These are phyloP conservation scores for Pilatotrama ljubarskyi DNA, from an alignment of 768 basidiomycete genomes.

Conservation along the genomic window DNA sequence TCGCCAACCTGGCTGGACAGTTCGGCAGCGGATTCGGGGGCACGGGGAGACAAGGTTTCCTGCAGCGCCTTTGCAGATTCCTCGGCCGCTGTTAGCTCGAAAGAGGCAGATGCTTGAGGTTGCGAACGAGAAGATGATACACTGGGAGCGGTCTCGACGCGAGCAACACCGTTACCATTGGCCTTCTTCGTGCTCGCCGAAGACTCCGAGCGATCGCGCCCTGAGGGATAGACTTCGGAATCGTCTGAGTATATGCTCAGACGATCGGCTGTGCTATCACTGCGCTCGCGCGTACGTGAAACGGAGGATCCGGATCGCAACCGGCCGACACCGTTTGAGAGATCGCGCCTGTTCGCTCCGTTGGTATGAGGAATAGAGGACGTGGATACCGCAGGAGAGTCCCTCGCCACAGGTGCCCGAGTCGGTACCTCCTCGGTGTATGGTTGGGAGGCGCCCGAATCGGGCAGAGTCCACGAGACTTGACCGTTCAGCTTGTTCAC, in stretches of 20 bases:
- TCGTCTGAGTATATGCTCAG: conserved; percentile 79
- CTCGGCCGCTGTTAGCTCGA: conserved; percentile 58
- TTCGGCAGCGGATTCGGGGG: conserved; percentile 60
- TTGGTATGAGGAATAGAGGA: conserved; percentile 8
- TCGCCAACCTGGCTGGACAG: conserved; percentile 57
- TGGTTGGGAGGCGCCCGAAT: conserved; percentile 3
- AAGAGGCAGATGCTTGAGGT: conserved; percentile 13
- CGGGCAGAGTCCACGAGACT: conserved; percentile 56
- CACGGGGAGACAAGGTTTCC: conserved; percentile 53
- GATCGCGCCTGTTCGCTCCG: conserved; percentile 11
- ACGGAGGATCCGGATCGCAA: conserved; percentile 38
- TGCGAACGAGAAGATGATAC: conserved; percentile 1
- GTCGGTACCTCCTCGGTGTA: conserved; percentile 2
- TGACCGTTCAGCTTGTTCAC: conserved; percentile 69
- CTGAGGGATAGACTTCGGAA: conserved; percentile 65
- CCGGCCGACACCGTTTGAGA: conserved; percentile 6
- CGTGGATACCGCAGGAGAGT: neutral
- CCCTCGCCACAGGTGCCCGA: neutral
- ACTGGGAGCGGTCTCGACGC: neutral
- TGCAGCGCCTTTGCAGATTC: conserved; percentile 67
- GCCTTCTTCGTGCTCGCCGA: conserved; percentile 16
- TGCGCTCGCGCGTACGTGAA: conserved; percentile 31
- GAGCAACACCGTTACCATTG: conserved; percentile 19
- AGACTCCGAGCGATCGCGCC: conserved; percentile 27
- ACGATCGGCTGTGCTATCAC: conserved; percentile 39